Conservation (phyloP, 2,329 filamentous ascomycete species). For the Alternaria sp. region DNA sequence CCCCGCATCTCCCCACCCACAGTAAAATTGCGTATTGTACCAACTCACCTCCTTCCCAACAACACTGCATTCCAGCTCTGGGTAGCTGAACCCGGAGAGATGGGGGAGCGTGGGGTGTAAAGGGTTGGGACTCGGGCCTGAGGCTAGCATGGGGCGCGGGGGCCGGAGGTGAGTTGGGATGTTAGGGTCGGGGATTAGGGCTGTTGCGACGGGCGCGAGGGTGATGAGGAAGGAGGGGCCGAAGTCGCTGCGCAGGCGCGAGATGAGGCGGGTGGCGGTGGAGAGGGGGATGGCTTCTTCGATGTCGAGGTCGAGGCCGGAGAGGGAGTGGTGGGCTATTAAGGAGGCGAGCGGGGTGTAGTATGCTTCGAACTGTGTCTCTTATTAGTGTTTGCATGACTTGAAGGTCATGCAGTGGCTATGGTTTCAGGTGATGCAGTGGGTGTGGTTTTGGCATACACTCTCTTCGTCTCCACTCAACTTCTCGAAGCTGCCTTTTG, state of each 20-base stretch:
- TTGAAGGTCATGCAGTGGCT: not conserved
- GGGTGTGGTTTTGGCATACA: constrained; percentile 26
- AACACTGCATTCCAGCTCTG: constrained; percentile 67
- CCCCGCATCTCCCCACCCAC: constrained; percentile 78
- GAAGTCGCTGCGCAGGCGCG: constrained; percentile 67
- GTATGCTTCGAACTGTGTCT: constrained; percentile 72
- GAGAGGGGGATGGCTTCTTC: constrained; percentile 77
- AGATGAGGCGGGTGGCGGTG: constrained; percentile 65
- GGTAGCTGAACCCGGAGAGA: constrained; percentile 84
- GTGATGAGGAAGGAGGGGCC: constrained; percentile 77
- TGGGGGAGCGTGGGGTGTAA: constrained; percentile 59
- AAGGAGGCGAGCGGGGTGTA: constrained; percentile 74
- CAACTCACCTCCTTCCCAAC: constrained; percentile 68
- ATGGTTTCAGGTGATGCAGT: not conserved
- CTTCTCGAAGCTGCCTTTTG: constrained; percentile 73
- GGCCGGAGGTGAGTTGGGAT: constrained; percentile 44
- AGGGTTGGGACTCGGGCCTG: constrained; percentile 44
- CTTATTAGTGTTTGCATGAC: constrained; percentile 5
- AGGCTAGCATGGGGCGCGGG: constrained; percentile 41
- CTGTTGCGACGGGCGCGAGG: constrained; percentile 81
- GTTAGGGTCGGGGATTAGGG: constrained; percentile 63
- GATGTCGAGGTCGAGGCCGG: constrained; percentile 54
- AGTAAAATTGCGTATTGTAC: constrained; percentile 95
- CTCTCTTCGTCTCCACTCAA: constrained; percentile 46
- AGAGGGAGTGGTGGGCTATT: constrained; percentile 63